Conservation (phyloP, 2,329 filamentous ascomycete species). For the Neopestalotiopsis rosae region DNA sequence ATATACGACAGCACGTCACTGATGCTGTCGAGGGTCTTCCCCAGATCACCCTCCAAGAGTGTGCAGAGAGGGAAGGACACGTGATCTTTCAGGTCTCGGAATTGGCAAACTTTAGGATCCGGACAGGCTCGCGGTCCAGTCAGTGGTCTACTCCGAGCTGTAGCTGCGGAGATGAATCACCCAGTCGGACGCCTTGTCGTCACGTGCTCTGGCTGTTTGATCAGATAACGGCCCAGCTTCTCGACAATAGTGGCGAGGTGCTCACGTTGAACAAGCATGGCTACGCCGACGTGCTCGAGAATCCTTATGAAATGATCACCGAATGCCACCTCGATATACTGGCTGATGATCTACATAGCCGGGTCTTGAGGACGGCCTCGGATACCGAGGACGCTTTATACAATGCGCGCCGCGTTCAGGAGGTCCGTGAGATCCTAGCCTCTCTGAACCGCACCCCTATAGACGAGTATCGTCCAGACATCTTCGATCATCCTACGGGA, state of each 20-base stretch:
- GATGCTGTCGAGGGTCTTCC: constrained; percentile 54
- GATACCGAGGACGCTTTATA: constrained; percentile 32
- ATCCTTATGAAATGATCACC: constrained; percentile 55
- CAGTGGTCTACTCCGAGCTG: constrained; percentile 49
- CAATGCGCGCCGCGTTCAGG: constrained; percentile 47
- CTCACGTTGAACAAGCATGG: constrained; percentile 50
- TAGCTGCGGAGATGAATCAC: constrained; percentile 44
- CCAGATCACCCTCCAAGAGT: constrained; percentile 55
- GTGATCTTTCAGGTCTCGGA: constrained; percentile 61
- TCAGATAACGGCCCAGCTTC: constrained; percentile 53
- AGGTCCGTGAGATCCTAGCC: constrained; percentile 58
- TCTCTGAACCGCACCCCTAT: constrained; percentile 44
- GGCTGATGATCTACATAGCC: constrained; percentile 57
- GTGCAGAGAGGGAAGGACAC: constrained; percentile 50
- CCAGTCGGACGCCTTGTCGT: constrained; percentile 45
- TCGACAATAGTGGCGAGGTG: constrained; percentile 45
- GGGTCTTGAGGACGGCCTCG: constrained; percentile 40
- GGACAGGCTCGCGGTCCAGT: constrained; percentile 49
- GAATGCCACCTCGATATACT: constrained; percentile 57
- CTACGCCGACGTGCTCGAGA: constrained; percentile 51
- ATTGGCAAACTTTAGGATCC: constrained; percentile 55
- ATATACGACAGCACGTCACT: constrained; percentile 44
- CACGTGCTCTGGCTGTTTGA: constrained; percentile 63
- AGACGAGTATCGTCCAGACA: constrained; percentile 52
- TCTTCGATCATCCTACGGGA: constrained; percentile 40